Percentiles rank a stretch among this genome's conserved stretches.
These are phyloP conservation scores for Huntiella abstrusa DNA, from an alignment of 2,329 filamentous ascomycete species.

Conservation along the genomic window DNA sequence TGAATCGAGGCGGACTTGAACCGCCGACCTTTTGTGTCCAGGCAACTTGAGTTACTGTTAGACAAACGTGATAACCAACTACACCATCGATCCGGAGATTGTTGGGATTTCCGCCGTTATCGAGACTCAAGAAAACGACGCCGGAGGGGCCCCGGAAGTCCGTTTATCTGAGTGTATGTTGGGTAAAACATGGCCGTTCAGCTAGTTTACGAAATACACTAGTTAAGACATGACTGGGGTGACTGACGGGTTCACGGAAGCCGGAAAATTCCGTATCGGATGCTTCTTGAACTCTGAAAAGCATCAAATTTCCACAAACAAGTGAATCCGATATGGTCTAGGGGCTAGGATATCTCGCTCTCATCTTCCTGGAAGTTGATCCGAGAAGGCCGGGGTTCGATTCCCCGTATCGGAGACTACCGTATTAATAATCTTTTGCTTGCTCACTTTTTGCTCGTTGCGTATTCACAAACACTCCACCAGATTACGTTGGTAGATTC, in stretches of 20 bases:
- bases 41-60: not conserved
- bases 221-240: not conserved
- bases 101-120: not conserved
- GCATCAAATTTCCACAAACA: not conserved
- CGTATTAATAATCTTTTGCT: not conserved
- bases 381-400: constrained; percentile 14
- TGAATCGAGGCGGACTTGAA: constrained; percentile 10
- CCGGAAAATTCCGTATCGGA: not conserved
- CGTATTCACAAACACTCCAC: not conserved
- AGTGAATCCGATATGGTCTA: constrained; percentile 6
- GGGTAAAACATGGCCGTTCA: not conserved
- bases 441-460: not conserved
- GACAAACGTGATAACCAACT: constrained; percentile 11
- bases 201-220: not conserved
- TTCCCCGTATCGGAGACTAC: constrained; percentile 13
- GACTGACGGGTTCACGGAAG: not conserved
- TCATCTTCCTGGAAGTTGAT: constrained; percentile 2
- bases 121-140: not conserved
- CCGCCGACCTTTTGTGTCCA: constrained; percentile 10
- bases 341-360: not conserved
- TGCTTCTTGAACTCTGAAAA: no score
- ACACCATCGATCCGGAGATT: constrained; percentile 6
- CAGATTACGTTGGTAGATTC: not conserved
- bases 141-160: not conserved
- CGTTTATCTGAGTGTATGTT: not conserved